These are phyloP conservation scores for Symbiodinium pilosum DNA, from an alignment of 73 alveolate genomes.

Conservation along the genomic window DNA sequence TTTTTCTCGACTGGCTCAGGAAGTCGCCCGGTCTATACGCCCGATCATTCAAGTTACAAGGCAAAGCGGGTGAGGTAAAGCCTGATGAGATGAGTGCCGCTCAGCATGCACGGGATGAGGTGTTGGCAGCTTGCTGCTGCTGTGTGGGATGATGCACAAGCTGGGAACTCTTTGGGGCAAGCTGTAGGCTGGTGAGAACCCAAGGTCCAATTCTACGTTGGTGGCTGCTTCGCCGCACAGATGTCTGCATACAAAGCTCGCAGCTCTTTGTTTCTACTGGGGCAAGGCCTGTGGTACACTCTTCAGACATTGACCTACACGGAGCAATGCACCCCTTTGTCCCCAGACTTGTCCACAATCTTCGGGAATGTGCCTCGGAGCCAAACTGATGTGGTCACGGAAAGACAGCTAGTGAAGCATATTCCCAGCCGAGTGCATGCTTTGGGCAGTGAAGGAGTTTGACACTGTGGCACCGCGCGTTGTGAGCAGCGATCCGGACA, in stretches of 20 bases:
- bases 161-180: too few relatives aligned
- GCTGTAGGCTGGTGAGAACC: too few relatives aligned
- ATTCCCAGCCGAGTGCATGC: too few relatives aligned
- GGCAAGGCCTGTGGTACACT: slow-evolving; percentile 68
- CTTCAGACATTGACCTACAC: slow-evolving; percentile 53
- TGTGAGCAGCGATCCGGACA: slow-evolving; percentile 44
- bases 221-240: not conserved
- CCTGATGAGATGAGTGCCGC: not conserved
- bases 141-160: too few relatives aligned
- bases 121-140: not conserved
- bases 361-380: slow-evolving; percentile 10
- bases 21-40: not conserved
- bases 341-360: slow-evolving; percentile 48
- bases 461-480: slow-evolving; percentile 60
- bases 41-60: not conserved
- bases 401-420: too few relatives aligned
- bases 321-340: slow-evolving; percentile 21
- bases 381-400: too few relatives aligned
- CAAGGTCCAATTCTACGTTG: slow-evolving; percentile 60
- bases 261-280: not conserved
- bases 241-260: not conserved
- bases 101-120: not conserved
- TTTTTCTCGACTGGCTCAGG: not conserved
- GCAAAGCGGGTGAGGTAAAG: not conserved
- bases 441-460: not conserved